Conservation (phyloP, 2,329 filamentous ascomycete genomes). For the Berkeleyomyces basicola region DNA sequence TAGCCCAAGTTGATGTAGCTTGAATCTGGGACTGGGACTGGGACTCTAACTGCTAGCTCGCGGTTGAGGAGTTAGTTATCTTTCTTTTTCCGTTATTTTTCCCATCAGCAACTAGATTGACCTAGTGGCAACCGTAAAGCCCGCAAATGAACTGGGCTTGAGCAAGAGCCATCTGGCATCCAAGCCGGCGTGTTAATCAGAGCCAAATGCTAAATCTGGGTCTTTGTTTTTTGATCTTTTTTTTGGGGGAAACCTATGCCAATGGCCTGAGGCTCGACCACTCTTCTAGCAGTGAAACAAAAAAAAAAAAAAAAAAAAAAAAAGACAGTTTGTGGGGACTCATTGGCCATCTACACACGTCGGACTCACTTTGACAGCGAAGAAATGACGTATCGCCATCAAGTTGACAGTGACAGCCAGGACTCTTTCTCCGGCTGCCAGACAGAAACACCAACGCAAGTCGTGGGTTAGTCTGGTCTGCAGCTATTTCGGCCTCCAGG, state of each 20-base stretch:
- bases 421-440: too few relatives aligned
- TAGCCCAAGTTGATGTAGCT: neutral
- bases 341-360: neutral
- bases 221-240: neutral
- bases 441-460: too few relatives aligned
- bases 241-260: neutral
- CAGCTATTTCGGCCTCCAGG: too few relatives aligned
- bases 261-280: neutral
- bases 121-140: neutral
- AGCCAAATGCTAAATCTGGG: neutral
- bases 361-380: neutral
- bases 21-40: neutral
- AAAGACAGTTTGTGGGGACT: neutral
- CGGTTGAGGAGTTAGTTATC: neutral
- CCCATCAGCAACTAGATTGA: neutral
- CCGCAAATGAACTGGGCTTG: neutral
- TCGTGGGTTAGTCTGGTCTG: too few relatives aligned
- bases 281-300: neutral
- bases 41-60: too few relatives aligned
- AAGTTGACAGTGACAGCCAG: too few relatives aligned
- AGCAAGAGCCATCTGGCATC: conserved; percentile 1
- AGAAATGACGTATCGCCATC: too few relatives aligned
- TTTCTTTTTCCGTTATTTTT: neutral
- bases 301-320: neutral
- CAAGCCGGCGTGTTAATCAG: neutral